Evolutionary conservation across 257 asterid species (phyloP).

Genomic region (Capsicum baccatum): DNA sequence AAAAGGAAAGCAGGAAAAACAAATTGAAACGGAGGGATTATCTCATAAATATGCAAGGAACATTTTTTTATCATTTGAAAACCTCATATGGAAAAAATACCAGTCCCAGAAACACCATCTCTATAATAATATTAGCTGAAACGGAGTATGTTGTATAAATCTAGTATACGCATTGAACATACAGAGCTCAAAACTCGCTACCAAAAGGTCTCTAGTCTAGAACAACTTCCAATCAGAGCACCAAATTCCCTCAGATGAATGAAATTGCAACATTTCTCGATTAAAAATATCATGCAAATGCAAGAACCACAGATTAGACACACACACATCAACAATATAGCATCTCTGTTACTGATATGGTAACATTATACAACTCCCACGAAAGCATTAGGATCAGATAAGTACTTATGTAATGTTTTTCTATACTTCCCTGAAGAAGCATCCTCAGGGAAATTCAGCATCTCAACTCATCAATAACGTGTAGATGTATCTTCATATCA

Average conservation of each 20-base stretch:
- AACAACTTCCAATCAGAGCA: neutral
- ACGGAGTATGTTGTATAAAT: neutral
- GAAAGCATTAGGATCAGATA: neutral
- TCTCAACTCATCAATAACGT: neutral
- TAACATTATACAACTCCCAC: neutral
- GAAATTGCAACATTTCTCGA: neutral
- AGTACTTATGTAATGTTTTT: neutral
- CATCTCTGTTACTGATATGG: constrained; percentile 10
- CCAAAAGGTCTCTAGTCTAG: neutral
- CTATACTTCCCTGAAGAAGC: neutral
- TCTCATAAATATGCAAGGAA: neutral
- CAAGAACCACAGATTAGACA: neutral
- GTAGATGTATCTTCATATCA: too few species aligned
- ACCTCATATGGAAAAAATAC: neutral
- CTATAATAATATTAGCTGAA: neutral
- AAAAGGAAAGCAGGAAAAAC: too few species aligned
- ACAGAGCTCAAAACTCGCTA: neutral
- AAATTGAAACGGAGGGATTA: too few species aligned
- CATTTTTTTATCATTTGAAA: constrained; percentile 11
- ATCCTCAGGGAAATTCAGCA: neutral
- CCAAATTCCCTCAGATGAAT: constrained; percentile 16
- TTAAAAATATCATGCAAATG: neutral
- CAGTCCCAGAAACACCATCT: neutral
- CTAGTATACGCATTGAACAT: neutral
- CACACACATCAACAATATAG: neutral